Evolutionary conservation across 768 basidiomycete species (phyloP), one percentile per base, ranked within the genome.

Genomic region (Lactarius vividus): DNA sequence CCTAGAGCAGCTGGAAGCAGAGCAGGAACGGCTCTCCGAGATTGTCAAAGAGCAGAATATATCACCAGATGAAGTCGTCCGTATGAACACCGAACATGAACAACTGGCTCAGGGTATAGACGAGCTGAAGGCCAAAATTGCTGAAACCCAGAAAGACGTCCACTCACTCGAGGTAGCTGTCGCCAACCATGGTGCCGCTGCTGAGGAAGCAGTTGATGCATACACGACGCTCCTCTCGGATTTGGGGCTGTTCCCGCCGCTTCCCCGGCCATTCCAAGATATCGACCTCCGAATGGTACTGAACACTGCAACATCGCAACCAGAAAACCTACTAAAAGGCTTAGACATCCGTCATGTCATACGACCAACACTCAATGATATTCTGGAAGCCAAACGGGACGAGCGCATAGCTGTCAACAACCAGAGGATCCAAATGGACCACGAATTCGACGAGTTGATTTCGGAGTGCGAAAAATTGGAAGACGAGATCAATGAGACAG

Each of bases 51-150:
- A 80, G 37, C 97, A 99, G 75, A 96, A 97, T 72, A 82, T 99
- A 53, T 85, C 91, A 1, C 90, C 91, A 0, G 93, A 96, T 75
- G 96, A 99, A 76, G 94, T 97, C 49, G 77, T 85, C 61, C 87
- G 87, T 42, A 96, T 99, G 92, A 95, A 89, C 71, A 86, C 86
- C 5, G 95, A 98, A 69, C 89, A 94, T 64, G 92, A 95, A 71
- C 85, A 81, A 31, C 81, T 96, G 40, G 79, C 84, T 4, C 84
- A 86, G 59, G 89, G 84, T 70, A 77, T 94, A 61, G 87, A 89
- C 68, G 91, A 92, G 66, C 84, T 95, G 62, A 88, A 85, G 69
- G 80, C 84, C 66, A 94, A 89, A 73, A 84, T 92, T 9, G 76
- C 85, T 0, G 89, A 95, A 70, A 85, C 88, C 2, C 87, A 88